These are phyloP conservation scores for Penicillium sp. DNA, from an alignment of 2,329 filamentous ascomycete species.

Conservation along the genomic window DNA sequence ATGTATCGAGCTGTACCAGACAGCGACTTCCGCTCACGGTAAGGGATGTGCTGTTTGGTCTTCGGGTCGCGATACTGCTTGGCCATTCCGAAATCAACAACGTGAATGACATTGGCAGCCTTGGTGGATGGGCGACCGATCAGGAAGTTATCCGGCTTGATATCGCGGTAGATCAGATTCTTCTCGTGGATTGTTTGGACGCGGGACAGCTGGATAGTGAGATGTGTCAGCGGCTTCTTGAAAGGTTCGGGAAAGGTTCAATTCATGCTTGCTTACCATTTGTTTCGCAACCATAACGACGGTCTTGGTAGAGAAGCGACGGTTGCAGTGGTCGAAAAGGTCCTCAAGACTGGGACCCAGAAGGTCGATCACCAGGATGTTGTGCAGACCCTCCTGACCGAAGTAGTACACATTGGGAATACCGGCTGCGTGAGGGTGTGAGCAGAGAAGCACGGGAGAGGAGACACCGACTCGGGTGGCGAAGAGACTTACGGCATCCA, in stretches of 20 bases:
- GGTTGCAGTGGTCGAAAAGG: constrained; percentile 93
- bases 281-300: constrained; percentile 99
- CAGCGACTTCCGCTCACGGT: constrained; percentile 91
- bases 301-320: constrained; percentile 93
- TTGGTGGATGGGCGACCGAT: constrained; percentile 90
- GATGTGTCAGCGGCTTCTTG: background rate
- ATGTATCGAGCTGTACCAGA: constrained; percentile 97
- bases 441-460: constrained; percentile 20
- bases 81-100: constrained; percentile 98
- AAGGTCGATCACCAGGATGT: constrained; percentile 96
- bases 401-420: constrained; percentile 99
- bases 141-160: constrained; percentile 99
- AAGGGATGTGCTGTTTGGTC: constrained; percentile 98
- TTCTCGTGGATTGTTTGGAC: constrained; percentile 96
- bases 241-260: background rate
- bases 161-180: constrained; percentile 97
- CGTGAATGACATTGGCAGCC: constrained; percentile 94
- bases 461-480: background rate
- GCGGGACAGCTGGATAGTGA: constrained; percentile 58
- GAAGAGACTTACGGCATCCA: constrained; percentile 78
- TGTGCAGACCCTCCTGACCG: constrained; percentile 95
- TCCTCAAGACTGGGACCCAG: constrained; percentile 93
- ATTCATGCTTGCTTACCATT: constrained; percentile 59
- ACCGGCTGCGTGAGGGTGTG: constrained; percentile 58
- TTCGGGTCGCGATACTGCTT: constrained; percentile 99